These are phyloP conservation scores for Haplosporangium sp. DNA, from an alignment of 371 early-diverging fungal species.

Conservation along the genomic window DNA sequence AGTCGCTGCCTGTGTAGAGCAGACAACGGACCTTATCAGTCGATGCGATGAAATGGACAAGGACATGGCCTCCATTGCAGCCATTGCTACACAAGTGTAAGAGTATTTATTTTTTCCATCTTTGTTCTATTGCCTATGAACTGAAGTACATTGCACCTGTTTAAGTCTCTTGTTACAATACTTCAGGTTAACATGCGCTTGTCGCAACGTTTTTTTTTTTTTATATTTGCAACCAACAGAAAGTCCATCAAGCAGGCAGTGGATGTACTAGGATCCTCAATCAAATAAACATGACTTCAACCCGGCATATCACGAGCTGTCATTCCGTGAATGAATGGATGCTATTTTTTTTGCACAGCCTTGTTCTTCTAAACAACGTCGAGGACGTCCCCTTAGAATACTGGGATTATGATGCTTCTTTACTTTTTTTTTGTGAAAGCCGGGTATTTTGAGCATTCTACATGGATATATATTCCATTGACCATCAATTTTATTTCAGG, in stretches of 20 bases:
- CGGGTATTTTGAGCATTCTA: no score
- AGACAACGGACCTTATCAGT: constrained; percentile 57
- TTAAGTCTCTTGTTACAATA: neutral
- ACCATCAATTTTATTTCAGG: no score
- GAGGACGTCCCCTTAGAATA: no score
- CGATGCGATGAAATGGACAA: constrained; percentile 63
- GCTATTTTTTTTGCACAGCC: no score
- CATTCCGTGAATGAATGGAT: no score
- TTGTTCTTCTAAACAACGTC: no score
- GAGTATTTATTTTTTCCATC: neutral
- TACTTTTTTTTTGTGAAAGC: no score
- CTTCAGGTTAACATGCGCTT: neutral
- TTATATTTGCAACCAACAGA: constrained; percentile 4
- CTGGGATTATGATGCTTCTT: no score
- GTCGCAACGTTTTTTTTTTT: neutral
- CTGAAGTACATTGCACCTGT: neutral
- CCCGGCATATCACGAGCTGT: no score
- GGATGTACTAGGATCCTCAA: constrained; percentile 23
- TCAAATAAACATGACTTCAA: constrained; percentile 23
- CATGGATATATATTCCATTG: no score
- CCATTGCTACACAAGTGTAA: constrained; percentile 56
- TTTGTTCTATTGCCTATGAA: neutral
- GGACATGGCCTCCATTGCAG: constrained; percentile 55
- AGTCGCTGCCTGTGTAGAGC: constrained; percentile 42
- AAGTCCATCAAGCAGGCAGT: constrained; percentile 47